Base-by-base conservation (phyloP, 129 eudicot genomes). In the Centaurea solstitialis region DNA sequence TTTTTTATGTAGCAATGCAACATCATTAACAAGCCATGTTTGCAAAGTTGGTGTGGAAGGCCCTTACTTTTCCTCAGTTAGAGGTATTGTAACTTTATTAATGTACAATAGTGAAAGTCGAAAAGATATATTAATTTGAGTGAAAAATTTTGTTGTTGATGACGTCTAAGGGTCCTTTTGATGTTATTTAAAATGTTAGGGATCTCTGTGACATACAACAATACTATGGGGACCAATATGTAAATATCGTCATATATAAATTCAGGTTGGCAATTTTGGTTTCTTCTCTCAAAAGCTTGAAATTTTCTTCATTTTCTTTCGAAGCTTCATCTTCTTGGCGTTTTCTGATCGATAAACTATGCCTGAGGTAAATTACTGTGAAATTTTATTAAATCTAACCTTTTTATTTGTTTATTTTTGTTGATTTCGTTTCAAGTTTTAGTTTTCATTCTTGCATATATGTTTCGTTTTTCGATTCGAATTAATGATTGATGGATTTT, bases 281-380 rank as follows among this genome's bases (percentile, higher is more conserved):
- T 53, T 15, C 62, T 53, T 53, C 20, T 18, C 20, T 15, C 62
- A 62, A 62, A 62, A 20, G 79, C 79, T 76, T 76, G 79, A 76
- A 62, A 61, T 2, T 65, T 35, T 76, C 71, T 76, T 50, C 26
- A 64, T 76, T 35, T 59, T 33, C 40, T 40, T 76, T 65, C 37
- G 70, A 76, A 76, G 9, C 22, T 76, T n/a, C 70, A 21, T 39
- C 62, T 39, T 59, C 68, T 57, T 22, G 15, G n/a, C 33, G 20
- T 76, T 37, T 61, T 76, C 79, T 40, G 22, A 37, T 76, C 40
- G 17, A 62, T 37, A 70, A 76, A 61, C 33, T 1, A 76, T 62
- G 80, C 35, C 72, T 21, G 80, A 76, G 80, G 80, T 76, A 76
- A 12, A n/a, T n/a, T n/a, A n/a, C n/a, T n/a, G n/a, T n/a, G n/a